Evolutionary conservation across 2,329 filamentous ascomycete species (phyloP).

Genomic region (Stylonectria norvegica): DNA sequence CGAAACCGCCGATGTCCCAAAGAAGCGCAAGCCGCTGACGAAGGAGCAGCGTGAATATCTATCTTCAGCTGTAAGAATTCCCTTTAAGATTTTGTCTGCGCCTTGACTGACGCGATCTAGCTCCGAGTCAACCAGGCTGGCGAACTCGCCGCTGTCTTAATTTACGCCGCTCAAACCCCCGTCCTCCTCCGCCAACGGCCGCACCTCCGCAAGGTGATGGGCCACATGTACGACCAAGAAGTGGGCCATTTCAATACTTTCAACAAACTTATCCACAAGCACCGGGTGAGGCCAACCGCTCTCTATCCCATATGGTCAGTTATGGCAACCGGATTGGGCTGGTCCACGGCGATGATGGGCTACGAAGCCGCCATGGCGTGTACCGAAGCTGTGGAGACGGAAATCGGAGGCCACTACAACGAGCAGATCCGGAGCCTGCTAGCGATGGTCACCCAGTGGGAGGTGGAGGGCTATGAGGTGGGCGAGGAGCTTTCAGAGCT

Average conservation of each 20-base stretch:
- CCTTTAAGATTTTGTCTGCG: conserved; percentile 7
- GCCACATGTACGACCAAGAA: conserved; percentile 98
- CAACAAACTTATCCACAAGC: conserved; percentile 75
- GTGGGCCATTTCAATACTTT: conserved; percentile 82
- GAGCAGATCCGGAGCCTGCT: conserved; percentile 79
- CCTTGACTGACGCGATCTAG: conserved; percentile 33
- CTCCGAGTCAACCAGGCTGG: conserved; percentile 96
- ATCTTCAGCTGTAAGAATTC: conserved; percentile 60
- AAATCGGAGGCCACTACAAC: conserved; percentile 96
- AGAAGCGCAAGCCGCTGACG: conserved; percentile 59
- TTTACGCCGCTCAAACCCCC: conserved; percentile 86
- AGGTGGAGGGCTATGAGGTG: conserved; percentile 73
- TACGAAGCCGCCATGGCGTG: conserved; percentile 97
- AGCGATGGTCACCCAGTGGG: conserved; percentile 74
- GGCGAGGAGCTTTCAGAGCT: conserved; percentile 74
- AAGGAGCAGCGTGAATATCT: conserved; percentile 70
- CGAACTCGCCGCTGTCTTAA: conserved; percentile 92
- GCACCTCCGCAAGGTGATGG: conserved; percentile 85
- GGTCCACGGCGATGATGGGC: conserved; percentile 84
- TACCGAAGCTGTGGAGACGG: conserved; percentile 96
- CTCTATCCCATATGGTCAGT: conserved; percentile 88
- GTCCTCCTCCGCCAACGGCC: conserved; percentile 77
- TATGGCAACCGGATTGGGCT: conserved; percentile 77
- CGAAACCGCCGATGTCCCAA: conserved; percentile 25
- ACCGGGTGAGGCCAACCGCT: conserved; percentile 86